Base-by-base conservation (phyloP, 2,329 filamentous ascomycete genomes). In the Monosporascus sp. region DNA sequence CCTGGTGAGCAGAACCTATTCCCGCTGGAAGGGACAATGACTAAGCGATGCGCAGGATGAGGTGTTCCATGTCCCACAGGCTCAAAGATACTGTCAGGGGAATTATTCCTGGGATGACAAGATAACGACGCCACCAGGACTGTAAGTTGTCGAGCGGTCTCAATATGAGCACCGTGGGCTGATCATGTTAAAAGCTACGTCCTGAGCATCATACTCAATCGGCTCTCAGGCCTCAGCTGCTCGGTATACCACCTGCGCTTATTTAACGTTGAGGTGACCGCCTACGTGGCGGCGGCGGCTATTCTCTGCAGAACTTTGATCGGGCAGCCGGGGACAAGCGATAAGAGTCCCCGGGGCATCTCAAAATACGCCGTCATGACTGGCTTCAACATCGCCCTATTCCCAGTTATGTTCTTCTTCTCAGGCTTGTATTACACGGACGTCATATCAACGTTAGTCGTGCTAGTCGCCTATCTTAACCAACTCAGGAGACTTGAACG, bases 401-500 rank as follows among this genome's bases (percentile, higher is more conserved):
- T 97, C 57, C 94, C 94, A 0, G 83, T 92, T 0, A 70, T 99
- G 1, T 97, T 96, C 77, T 99, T 99, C 78, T 99, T 99, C 71
- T 94, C 91, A 0, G 91, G 84, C 0, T 76, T 99, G 7, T 99
- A 96, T 70, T 99, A 99, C 69, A 99, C 94, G 0, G 94, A 99
- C 69, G 81, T 97, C 3, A 78, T 89, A 49, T 95, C 93, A 0
- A 89, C 91, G 0, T 75, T 89, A 7, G 78, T 85, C 1, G 89
- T 97, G 0, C 72, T 97, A 8, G 68, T 84, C 2, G 82, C 84
- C 1, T 94, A 92, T 65, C 74, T 79, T 37, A 74, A 79, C 52
- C 79, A 81, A 56, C 68, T 85, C 5, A 56, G 65, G 24, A 76
- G 81, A 17, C 58, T 79, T 2, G 70, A 68, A 18, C 54, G 58